These are phyloP conservation scores for Trichoderma harzianum DNA, from an alignment of 2,329 filamentous ascomycete genomes.

Conservation along the genomic window DNA sequence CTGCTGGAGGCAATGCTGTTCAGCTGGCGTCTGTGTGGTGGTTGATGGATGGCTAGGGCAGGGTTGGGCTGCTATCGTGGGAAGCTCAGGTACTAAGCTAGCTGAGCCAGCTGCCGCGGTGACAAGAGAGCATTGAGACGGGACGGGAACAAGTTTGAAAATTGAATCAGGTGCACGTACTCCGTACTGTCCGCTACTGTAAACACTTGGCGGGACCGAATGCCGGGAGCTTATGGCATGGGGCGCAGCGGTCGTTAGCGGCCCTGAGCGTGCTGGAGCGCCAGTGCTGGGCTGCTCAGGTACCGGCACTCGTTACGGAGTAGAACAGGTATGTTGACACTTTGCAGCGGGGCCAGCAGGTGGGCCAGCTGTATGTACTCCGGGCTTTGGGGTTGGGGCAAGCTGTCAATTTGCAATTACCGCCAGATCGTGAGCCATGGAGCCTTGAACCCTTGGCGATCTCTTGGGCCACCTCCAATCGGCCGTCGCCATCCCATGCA, in stretches of 20 bases:
- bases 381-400: neutral
- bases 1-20: neutral
- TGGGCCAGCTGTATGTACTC: slow-evolving; percentile 10
- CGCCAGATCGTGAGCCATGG: slow-evolving; percentile 5
- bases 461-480: slow-evolving; percentile 1
- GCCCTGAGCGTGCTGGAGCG: neutral
- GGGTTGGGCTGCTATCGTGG: neutral
- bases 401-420: slow-evolving; percentile 10
- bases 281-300: neutral
- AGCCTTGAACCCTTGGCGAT: slow-evolving; percentile 10
- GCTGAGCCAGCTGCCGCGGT: neutral
- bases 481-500: neutral
- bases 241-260: neutral
- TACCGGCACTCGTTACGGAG: neutral
- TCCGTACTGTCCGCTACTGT: neutral
- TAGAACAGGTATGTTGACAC: neutral
- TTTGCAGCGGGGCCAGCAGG: slow-evolving; percentile 11
- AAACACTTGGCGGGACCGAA: neutral
- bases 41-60: neutral
- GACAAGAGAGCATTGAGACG: neutral
- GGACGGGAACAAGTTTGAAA: neutral
- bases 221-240: slow-evolving; percentile 3
- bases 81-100: neutral
- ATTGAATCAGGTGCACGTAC: neutral
- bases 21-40: neutral